These are phyloP conservation scores for Corchorus capsularis DNA, from an alignment of 345 rosid species.

Conservation along the genomic window DNA sequence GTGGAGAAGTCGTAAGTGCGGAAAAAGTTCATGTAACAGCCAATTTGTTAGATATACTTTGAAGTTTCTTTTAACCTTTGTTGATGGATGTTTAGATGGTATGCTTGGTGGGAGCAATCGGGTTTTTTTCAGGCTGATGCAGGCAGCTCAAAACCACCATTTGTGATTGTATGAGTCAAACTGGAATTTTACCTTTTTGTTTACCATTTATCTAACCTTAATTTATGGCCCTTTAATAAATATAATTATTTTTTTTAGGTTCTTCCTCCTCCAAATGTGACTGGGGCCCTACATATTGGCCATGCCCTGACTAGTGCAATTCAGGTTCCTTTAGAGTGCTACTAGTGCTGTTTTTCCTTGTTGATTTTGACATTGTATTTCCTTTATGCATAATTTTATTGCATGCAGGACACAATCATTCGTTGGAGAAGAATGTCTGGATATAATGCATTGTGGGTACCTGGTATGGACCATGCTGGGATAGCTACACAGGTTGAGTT, in stretches of 20 bases:
- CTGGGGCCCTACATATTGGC: constrained; percentile 95
- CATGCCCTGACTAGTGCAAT: constrained; percentile 92
- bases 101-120: constrained; percentile 88
- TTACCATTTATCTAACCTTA: not conserved
- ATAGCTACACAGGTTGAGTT: constrained; percentile 89
- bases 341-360: not conserved
- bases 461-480: constrained; percentile 97
- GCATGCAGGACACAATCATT: constrained; percentile 76
- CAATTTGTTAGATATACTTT: not conserved
- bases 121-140: constrained; percentile 71
- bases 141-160: constrained; percentile 74
- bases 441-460: constrained; percentile 91
- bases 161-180: constrained; percentile 63
- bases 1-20: constrained; percentile 85
- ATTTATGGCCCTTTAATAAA: constrained; percentile 8
- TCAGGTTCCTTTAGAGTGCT: constrained; percentile 50
- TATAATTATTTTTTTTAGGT: constrained; percentile 48
- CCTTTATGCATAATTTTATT: constrained; percentile 8
- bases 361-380: not conserved
- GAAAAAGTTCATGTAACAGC: not conserved
- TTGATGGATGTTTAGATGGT: constrained; percentile 64
- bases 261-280: constrained; percentile 98
- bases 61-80: constrained; percentile 3
- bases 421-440: constrained; percentile 99
- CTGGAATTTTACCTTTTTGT: not conserved